Percentiles rank a stretch among this genome's conserved stretches.
Evolutionary conservation across 2,329 filamentous ascomycete species (phyloP).

Genomic region (Sclerotinia minor): DNA sequence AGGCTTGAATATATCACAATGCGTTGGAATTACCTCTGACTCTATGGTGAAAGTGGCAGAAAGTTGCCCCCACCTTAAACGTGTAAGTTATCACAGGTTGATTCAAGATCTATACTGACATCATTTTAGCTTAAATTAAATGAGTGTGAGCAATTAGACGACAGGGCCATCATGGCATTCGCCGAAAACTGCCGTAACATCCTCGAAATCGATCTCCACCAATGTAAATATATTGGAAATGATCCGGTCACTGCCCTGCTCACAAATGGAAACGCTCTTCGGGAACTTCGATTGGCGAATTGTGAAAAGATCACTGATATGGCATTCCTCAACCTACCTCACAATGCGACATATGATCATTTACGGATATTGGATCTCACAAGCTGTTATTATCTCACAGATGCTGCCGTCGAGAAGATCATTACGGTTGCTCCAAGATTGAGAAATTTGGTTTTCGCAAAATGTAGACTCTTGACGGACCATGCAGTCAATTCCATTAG

Average conservation of each 20-base stretch:
- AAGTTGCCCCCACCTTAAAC: constrained; percentile 82
- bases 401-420: constrained; percentile 85
- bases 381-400: constrained; percentile 79
- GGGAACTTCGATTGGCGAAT: constrained; percentile 83
- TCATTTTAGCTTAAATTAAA: constrained; percentile 80
- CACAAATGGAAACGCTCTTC: constrained; percentile 74
- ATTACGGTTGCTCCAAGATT: constrained; percentile 82
- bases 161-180: constrained; percentile 80
- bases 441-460: constrained; percentile 89
- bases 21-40: constrained; percentile 80
- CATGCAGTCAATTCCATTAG: constrained; percentile 83
- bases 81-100: constrained; percentile 54
- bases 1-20: constrained; percentile 88
- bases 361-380: constrained; percentile 93
- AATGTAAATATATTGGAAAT: constrained; percentile 79
- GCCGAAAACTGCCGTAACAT: constrained; percentile 88
- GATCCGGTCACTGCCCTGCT: constrained; percentile 80
- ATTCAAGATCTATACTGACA: constrained; percentile 28
- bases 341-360: constrained; percentile 72
- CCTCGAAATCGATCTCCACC: constrained; percentile 92
- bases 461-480: constrained; percentile 92
- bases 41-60: constrained; percentile 79
- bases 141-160: constrained; percentile 80
- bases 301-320: constrained; percentile 81
- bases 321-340: constrained; percentile 80